Base-by-base conservation (phyloP, 2,329 filamentous ascomycete genomes). In the Pyrenochaeta sp. region DNA sequence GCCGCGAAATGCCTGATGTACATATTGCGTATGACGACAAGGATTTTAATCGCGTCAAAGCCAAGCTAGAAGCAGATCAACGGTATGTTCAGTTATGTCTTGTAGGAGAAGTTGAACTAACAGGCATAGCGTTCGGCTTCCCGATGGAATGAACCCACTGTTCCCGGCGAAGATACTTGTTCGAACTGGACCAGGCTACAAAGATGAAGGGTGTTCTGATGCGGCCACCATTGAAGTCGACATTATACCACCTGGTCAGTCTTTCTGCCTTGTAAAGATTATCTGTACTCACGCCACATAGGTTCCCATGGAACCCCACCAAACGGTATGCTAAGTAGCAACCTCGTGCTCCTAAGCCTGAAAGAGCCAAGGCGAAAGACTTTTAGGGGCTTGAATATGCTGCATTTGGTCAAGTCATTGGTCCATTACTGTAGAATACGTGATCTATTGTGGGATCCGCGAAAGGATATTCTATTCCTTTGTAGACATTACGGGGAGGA, bases 11-110 rank as follows among this genome's bases (percentile, higher is more conserved):
- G 60, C 58, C 61, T 2, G 69, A 72, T 32, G 54, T 75, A 4
- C 69, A 73, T 27, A 67, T 75, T 29, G 71, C 69, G 1, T 75
- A 74, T 37, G 71, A 74, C 31, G 67, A 68, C 31, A 63, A 54
- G 42, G 69, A 74, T 21, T 74, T 65, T 35, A 49, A 58, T 17
- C 63, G 64, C 7, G 62, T 75, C 7, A 70, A 63, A 33, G 37
- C 49, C 6, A 72, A 72, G 45, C 51, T 75, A 7, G 66, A 69
- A 23, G 43, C 48, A 11, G 68, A 74, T 27, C 60, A 46, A 35
- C 60, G 72, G 71, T 69, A 71, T 43, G 59, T 18, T 32, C 23
- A 27, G 23, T 18, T 7, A 15, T 6, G 7, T 1, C 2, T 20
- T 17, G 5, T 12, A 29, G 11, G 3, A 10, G 6, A 18, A 7